Base-by-base conservation (phyloP, 257 asterid genomes). In the Solanum peruvianum region DNA sequence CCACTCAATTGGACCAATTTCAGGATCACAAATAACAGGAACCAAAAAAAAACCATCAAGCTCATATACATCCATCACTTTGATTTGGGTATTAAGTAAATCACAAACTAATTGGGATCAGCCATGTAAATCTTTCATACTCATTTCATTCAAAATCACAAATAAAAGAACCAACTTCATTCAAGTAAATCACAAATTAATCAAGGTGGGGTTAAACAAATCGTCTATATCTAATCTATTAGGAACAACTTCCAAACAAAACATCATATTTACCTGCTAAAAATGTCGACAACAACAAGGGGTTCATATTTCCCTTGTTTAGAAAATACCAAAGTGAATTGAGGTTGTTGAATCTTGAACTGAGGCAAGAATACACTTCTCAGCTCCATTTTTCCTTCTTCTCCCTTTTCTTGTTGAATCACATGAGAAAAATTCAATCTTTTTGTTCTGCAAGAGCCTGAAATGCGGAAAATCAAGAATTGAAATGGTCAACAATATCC, bases 371-470 rank as follows among this genome's bases (percentile, higher is more conserved):
- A 91, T 77, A 58, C 82, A 29, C 93, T 93, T 82, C 88, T 91
- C 86, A 95, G 91, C 94, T 94, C 98, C 98, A 95, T 95, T 37
- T 29, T 85, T 44, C 21, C 20, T n/a, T 37, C 73, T 29, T 35
- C 39, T 60, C 52, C 31, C 64, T 87, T 42, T 69, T 47, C 20
- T 67, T 42, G 81, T 25, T 18, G 14, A 90, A 82, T 88, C 84
- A 88, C 86, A 89, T 60, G 44, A 15, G 35, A 23, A 64, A 76
- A 90, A 81, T 29, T 81, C 85, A 49, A 80, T 47, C 12, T 49
- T 18, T 47, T 49, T 27, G 20, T 4, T 21, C 20, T n/a, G 23
- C 10, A 47, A 49, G 85, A 33, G 2, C 69, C 29, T 18, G 5
- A 81, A 81, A 49, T 15, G 9, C 44, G 85, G 37, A 76, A 6